These are phyloP conservation scores for Lachancea waltii DNA, from an alignment of 805 yeast species.

Conservation along the genomic window DNA sequence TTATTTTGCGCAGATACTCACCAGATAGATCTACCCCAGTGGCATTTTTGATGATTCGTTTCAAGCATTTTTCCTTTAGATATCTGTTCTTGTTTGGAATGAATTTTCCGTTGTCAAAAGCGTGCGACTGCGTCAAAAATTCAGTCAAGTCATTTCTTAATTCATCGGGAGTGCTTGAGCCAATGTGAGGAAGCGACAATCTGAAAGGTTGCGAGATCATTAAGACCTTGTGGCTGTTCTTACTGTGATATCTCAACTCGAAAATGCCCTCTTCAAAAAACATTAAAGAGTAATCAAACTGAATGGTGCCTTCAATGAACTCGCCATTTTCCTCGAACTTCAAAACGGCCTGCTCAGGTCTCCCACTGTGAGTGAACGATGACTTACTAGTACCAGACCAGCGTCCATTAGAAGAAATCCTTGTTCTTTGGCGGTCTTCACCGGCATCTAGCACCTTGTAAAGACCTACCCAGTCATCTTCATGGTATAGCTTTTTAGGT, in stretches of 20 bases:
- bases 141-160: slow-evolving; percentile 19
- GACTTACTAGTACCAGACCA: slow-evolving; percentile 47
- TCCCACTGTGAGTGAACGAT: slow-evolving; percentile 28
- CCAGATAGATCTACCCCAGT: slow-evolving; percentile 34
- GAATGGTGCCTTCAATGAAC: slow-evolving; percentile 39
- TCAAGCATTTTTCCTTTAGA: slow-evolving; percentile 22
- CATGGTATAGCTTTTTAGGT: slow-evolving; percentile 39
- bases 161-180: slow-evolving; percentile 27
- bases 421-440: slow-evolving; percentile 47
- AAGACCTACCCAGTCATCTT: slow-evolving; percentile 70
- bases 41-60: slow-evolving; percentile 29
- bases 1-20: slow-evolving; percentile 28
- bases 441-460: slow-evolving; percentile 59
- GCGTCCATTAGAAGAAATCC: slow-evolving; percentile 56
- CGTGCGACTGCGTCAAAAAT: slow-evolving; percentile 18
- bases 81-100: slow-evolving; percentile 19
- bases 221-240: slow-evolving; percentile 63
- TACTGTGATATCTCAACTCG: slow-evolving; percentile 67
- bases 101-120: slow-evolving; percentile 22
- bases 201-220: slow-evolving; percentile 62
- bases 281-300: slow-evolving; percentile 43
- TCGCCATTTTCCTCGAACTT: slow-evolving; percentile 7
- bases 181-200: slow-evolving; percentile 37
- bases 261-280: slow-evolving; percentile 65
- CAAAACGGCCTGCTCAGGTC: slow-evolving; percentile 13